These are phyloP conservation scores for Geotrichum bryndzae DNA, from an alignment of 1,139 yeast species.

Conservation along the genomic window DNA sequence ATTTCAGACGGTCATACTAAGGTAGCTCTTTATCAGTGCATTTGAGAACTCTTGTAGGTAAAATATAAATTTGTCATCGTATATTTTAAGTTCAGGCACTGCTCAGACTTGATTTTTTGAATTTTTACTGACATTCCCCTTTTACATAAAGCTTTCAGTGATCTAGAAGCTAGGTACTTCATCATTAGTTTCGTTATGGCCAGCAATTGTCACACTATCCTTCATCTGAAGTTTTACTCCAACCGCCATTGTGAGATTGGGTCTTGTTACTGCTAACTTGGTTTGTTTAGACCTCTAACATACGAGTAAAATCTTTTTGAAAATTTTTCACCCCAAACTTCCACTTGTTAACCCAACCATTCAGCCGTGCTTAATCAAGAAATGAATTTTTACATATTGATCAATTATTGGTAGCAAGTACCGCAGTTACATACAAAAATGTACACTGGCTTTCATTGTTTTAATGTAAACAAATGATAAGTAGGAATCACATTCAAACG, in stretches of 20 bases:
- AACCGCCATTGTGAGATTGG: neutral
- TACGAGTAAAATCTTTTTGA: neutral
- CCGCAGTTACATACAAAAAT: neutral
- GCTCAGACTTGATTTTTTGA: no score
- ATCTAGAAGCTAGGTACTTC: no score
- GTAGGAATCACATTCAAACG: neutral
- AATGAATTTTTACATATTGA: neutral
- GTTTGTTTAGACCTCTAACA: neutral
- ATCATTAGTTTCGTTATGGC: neutral
- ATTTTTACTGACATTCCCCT: no score
- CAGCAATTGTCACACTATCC: neutral
- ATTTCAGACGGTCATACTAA: no score
- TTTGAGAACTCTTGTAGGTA: no score
- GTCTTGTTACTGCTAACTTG: neutral
- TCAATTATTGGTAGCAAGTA: neutral
- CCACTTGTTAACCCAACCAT: neutral
- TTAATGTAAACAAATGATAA: neutral
- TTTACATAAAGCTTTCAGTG: no score
- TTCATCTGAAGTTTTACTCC: neutral
- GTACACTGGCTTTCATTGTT: neutral
- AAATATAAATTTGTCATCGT: no score
- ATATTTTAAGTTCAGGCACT: no score
- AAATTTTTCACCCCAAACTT: neutral
- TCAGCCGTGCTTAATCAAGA: neutral
- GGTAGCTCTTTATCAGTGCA: no score